Percentiles rank a stretch among this genome's conserved stretches.
phyloP scores from a whole-genome alignment of 345 rosid genomes.

The Pseudoturritis turrita region DNA sequence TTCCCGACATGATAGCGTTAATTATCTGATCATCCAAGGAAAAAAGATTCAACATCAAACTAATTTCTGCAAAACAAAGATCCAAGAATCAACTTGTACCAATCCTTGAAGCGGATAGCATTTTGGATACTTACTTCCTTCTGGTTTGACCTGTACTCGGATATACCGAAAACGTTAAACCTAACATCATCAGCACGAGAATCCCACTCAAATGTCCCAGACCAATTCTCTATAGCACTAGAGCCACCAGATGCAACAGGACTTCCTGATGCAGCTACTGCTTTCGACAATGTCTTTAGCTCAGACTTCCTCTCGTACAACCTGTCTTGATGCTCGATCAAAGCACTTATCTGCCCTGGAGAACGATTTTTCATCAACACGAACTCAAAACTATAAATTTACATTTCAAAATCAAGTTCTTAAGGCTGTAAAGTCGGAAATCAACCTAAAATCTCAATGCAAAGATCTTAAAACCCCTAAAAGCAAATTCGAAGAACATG shows the following conservation, averaged over 20 bases:
- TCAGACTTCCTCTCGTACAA: conserved; percentile 66
- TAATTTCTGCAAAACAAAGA: not conserved
- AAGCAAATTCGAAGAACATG: not conserved
- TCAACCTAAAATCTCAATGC: not conserved
- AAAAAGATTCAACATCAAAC: not conserved
- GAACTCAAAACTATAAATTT: not conserved
- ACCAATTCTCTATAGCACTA: conserved; percentile 50
- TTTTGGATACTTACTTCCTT: conserved; percentile 48
- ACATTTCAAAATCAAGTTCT: not conserved
- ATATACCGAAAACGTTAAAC: conserved; percentile 81
- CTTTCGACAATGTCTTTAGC: conserved; percentile 53
- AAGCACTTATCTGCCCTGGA: conserved; percentile 60
- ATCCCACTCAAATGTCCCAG: conserved; percentile 77
- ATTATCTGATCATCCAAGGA: conserved; percentile 45
- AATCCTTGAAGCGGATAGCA: not conserved
- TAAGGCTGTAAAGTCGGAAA: not conserved
- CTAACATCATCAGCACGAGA: conserved; percentile 63
- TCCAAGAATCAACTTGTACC: not conserved
- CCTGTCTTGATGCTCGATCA: conserved; percentile 74
- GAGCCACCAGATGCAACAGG: conserved; percentile 30
- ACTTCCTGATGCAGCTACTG: conserved; percentile 39
- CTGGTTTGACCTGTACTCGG: conserved; percentile 78
- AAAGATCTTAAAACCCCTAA: not conserved
- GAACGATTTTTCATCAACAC: not conserved
- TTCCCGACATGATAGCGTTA: conserved; percentile 76